Conservation (phyloP, 2,329 filamentous ascomycete species). For the Bipolaris gigantea region DNA sequence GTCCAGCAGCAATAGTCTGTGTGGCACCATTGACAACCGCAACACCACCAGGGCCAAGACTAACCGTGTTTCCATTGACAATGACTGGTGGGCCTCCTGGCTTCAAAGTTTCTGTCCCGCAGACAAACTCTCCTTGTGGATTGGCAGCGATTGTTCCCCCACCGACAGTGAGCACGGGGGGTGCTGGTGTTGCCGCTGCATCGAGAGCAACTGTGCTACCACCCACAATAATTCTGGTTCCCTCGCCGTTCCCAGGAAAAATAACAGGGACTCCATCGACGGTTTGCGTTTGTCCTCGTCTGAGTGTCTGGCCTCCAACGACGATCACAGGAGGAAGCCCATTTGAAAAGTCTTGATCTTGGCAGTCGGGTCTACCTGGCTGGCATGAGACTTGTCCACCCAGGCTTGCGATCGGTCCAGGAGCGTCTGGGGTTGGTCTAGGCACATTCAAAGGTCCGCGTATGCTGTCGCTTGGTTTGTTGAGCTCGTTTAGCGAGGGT, state of each 20-base stretch:
- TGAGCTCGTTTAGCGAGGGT: not conserved
- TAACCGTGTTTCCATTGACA: slow-evolving; percentile 42
- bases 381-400: no score
- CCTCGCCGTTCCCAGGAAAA: slow-evolving; percentile 26
- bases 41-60: slow-evolving; percentile 41
- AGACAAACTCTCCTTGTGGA: slow-evolving; percentile 35
- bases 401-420: slow-evolving; percentile 10
- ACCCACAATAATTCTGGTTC: slow-evolving; percentile 31
- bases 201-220: slow-evolving; percentile 31
- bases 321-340: slow-evolving; percentile 22
- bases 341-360: slow-evolving; percentile 6
- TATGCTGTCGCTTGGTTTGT: not conserved
- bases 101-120: slow-evolving; percentile 35
- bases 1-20: slow-evolving; percentile 28
- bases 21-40: slow-evolving; percentile 44
- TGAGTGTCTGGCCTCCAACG: slow-evolving; percentile 33
- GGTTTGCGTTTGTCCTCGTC: slow-evolving; percentile 34
- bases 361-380: not conserved
- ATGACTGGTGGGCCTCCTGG: slow-evolving; percentile 38
- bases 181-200: slow-evolving; percentile 19
- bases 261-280: slow-evolving; percentile 39
- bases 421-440: slow-evolving; percentile 9
- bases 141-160: slow-evolving; percentile 36
- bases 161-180: slow-evolving; percentile 32
- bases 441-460: not conserved